Conservation (phyloP, 2,329 filamentous ascomycete species). For the Trichoderma cornu-damae region DNA sequence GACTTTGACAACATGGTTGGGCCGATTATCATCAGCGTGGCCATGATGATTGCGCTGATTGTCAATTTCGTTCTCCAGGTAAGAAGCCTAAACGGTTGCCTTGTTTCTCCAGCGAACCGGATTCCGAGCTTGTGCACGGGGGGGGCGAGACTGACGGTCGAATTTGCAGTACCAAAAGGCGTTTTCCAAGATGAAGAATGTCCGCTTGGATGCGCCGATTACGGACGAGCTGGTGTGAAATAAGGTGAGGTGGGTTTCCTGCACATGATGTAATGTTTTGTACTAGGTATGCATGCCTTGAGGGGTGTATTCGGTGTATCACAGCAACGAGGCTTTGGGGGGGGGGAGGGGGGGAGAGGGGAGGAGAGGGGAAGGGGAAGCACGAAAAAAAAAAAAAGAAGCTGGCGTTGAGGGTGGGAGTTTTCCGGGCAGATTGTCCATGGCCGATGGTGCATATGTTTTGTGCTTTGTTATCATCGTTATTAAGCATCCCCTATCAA, state of each 20-base stretch:
- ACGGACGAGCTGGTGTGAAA: conserved; percentile 32
- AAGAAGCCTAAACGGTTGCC: too few species aligned
- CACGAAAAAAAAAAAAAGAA: not conserved
- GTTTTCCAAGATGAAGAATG: conserved; percentile 29
- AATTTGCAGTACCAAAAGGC: conserved; percentile 32
- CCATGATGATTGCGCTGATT: conserved; percentile 70
- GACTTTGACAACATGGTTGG: conserved; percentile 90
- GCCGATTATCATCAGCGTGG: conserved; percentile 74
- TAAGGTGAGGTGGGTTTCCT: too few species aligned
- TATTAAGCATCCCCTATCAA: too few species aligned
- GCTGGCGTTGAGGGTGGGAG: not conserved
- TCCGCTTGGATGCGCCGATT: conserved; percentile 15
- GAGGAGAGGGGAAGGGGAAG: too few species aligned
- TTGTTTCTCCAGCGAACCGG: too few species aligned
- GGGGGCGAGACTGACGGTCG: conserved; percentile 14
- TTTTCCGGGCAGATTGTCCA: not conserved
- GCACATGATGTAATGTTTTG: too few species aligned
- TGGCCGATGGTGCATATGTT: not conserved
- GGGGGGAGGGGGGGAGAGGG: too few species aligned
- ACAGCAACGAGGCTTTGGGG: not conserved
- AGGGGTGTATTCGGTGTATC: too few species aligned
- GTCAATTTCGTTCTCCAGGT: conserved; percentile 89
- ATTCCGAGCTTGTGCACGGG: too few species aligned
- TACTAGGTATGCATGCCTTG: not conserved
- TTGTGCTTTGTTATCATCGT: not conserved